These are phyloP conservation scores for Aplosporella prunicola DNA, from an alignment of 2,329 filamentous ascomycete species.

Conservation along the genomic window DNA sequence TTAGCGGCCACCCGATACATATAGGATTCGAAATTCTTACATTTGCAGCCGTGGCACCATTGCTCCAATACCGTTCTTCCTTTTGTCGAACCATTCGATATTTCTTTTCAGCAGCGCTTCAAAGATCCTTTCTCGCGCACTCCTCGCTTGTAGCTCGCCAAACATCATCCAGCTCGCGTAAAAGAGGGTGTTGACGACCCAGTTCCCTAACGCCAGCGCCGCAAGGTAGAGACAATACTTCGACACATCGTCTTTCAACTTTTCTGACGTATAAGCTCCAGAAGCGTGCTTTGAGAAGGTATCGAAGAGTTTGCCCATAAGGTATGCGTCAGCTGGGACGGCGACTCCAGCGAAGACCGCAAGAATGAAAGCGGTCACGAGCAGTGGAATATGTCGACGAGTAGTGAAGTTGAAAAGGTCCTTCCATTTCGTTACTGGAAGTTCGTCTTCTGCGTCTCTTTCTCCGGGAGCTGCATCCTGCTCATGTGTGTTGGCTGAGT, in stretches of 20 bases:
- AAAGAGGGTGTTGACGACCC: conserved; percentile 57
- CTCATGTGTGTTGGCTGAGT: no score
- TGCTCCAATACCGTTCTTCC: conserved; percentile 60
- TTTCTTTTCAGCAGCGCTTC: conserved; percentile 59
- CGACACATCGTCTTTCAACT: conserved; percentile 48
- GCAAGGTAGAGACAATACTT: conserved; percentile 54
- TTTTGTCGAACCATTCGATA: conserved; percentile 72
- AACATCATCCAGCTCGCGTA: conserved; percentile 66
- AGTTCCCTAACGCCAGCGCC: conserved; percentile 54
- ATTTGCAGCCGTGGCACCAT: conserved; percentile 64
- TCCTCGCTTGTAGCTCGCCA: conserved; percentile 69
- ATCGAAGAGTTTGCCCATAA: conserved; percentile 69
- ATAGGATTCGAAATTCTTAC: conserved; percentile 40
- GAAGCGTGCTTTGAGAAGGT: conserved; percentile 57
- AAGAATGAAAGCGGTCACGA: conserved; percentile 47
- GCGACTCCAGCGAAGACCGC: conserved; percentile 53
- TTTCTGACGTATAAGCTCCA: conserved; percentile 39
- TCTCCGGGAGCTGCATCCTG: no score
- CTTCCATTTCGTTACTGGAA: conserved; percentile 40
- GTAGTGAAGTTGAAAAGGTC: conserved; percentile 65
- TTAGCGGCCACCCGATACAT: not conserved
- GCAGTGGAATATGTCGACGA: conserved; percentile 45
- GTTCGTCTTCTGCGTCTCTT: no score
- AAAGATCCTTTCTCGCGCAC: conserved; percentile 57
- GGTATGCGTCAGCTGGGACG: conserved; percentile 55